Base-by-base conservation (phyloP, 208 protist genomes). In the Acanthamoeba triangularis region DNA sequence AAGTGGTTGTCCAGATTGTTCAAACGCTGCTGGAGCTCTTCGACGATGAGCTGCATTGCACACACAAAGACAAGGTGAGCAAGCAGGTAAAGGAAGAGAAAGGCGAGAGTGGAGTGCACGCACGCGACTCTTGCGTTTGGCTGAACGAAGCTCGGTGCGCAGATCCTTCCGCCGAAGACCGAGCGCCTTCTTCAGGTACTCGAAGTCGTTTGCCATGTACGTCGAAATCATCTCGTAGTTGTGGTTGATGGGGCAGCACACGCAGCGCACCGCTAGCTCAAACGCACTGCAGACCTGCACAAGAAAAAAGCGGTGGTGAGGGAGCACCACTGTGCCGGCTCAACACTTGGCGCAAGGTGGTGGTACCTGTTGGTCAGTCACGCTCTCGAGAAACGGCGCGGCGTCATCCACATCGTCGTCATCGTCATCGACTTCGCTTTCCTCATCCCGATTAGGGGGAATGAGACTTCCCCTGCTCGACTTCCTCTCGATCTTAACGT, bases 161-260 rank as follows among this genome's bases (percentile, higher is more conserved):
- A 90, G 82, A 37, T 90, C 82, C 47, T 56, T 65, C 8, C 82
- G 20, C 7, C 52, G 20, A 25, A 90, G 82, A 35, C 82, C 82
- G 56, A 90, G 82, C 30, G 52, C 82, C 56, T 65, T 90, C 82
- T 90, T 90, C 16, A 90, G 56, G 52, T 67, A 90, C n/a, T 90
- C 82, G 59, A 90, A 90, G 82, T 90, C 82, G 82, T 90, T 90
- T 1, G 82, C 82, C 82, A 90, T 90, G 56, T 90, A 90, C 82
- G 82, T 67, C 20, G 82, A 61, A 35, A 90, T 1, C 47, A 90
- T 90, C 28, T 90, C 52, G 52, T 90, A 65, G 56, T 90, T 90
- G 56, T 90, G 56, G 47, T 56, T 67, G 82, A 90, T 67, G 23
- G 82, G 82, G 82, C 82, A 90, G 56, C 41, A 90, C 47, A 90